phyloP scores from a whole-genome alignment of 2,329 filamentous ascomycete genomes.

The Cladosporium oxysporum region DNA sequence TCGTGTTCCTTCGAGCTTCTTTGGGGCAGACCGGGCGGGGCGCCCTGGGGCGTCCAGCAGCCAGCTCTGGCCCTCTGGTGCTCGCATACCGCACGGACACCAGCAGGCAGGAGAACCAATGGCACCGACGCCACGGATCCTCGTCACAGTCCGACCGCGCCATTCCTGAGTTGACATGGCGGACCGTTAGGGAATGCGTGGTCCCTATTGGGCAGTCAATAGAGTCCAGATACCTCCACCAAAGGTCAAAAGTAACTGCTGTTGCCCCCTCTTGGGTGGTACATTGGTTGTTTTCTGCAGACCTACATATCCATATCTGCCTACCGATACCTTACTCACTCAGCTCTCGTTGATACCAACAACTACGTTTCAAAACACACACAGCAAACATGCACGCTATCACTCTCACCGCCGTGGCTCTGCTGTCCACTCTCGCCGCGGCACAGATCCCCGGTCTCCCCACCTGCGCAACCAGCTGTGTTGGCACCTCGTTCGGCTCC shows the following conservation, averaged over 20 bases:
- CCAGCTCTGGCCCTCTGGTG: background rate
- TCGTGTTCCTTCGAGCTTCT: background rate
- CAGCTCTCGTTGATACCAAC: background rate
- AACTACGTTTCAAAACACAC: background rate
- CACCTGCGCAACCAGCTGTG: constrained; percentile 38
- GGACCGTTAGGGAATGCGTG: constrained; percentile 13
- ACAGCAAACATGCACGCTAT: constrained; percentile 16
- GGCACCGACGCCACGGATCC: background rate
- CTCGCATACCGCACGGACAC: background rate
- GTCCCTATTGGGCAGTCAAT: constrained; percentile 8
- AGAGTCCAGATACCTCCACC: background rate
- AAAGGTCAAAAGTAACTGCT: background rate
- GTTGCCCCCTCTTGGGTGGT: background rate
- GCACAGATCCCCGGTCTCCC: constrained; percentile 30
- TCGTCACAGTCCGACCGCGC: background rate
- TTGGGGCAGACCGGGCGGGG: background rate
- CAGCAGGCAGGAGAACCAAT: background rate
- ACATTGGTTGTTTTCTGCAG: background rate
- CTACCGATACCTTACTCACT: background rate
- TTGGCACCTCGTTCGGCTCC: constrained; percentile 40
- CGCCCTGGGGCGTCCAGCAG: background rate
- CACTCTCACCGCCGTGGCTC: constrained; percentile 14
- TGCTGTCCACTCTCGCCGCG: constrained; percentile 12
- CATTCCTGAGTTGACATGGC: constrained; percentile 10
- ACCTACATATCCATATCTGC: background rate